phyloP scores from a whole-genome alignment of 306 rosid genomes.

The Crataegus laevigata region DNA sequence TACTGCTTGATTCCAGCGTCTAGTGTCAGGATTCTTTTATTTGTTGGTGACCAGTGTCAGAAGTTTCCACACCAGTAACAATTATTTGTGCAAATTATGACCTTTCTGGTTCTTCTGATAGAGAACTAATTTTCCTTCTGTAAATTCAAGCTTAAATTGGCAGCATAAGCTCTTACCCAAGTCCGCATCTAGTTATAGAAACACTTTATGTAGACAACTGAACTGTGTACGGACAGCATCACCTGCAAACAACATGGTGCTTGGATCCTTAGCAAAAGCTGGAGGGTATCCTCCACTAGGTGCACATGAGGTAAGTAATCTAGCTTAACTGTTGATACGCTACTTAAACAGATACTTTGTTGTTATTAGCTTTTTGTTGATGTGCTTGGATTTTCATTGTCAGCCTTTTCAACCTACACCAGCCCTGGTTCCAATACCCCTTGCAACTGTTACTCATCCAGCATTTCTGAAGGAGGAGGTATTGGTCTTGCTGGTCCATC shows the following conservation, averaged over 20 bases:
- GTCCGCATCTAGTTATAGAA: slow-evolving; percentile 86
- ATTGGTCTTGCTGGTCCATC: slow-evolving; percentile 99
- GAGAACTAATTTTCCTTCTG: slow-evolving; percentile 11
- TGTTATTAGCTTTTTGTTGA: slow-evolving; percentile 5
- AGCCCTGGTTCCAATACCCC: slow-evolving; percentile 77
- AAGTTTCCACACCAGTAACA: neutral
- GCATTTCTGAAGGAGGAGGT: slow-evolving; percentile 84
- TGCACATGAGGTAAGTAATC: slow-evolving; percentile 83
- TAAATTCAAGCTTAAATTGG: slow-evolving; percentile 87
- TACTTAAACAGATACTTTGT: slow-evolving; percentile 5
- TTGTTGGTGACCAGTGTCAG: neutral
- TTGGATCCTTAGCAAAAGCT: slow-evolving; percentile 83
- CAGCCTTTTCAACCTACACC: slow-evolving; percentile 92
- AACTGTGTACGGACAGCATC: slow-evolving; percentile 97
- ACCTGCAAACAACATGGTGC: slow-evolving; percentile 81
- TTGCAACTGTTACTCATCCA: too few species aligned
- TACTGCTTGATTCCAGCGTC: slow-evolving; percentile 1
- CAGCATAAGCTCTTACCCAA: slow-evolving; percentile 43
- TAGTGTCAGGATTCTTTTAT: neutral
- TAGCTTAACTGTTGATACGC: slow-evolving; percentile 1
- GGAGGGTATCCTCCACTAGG: slow-evolving; percentile 97
- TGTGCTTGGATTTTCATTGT: slow-evolving; percentile 13
- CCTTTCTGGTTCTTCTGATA: neutral
- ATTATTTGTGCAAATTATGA: neutral
- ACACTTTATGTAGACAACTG: slow-evolving; percentile 95